A percentile compares a stretch with the other conserved stretches of the same genome.
phyloP scores from a whole-genome alignment of 192 early-diverging fungal genomes.

The Rhizophagus clarus region DNA sequence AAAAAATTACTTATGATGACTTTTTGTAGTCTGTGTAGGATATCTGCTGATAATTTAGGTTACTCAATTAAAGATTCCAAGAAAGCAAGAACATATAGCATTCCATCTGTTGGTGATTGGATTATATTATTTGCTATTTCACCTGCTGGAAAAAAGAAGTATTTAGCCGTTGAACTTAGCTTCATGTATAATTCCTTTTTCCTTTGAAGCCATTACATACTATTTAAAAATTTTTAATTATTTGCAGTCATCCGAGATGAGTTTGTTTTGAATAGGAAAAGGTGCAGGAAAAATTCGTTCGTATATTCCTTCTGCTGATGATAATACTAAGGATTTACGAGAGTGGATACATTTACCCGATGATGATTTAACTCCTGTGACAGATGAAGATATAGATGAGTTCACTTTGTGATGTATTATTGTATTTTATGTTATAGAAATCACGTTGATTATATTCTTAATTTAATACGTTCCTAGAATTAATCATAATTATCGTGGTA shows the following conservation, averaged over 20 bases:
- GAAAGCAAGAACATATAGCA: slow-evolving; percentile 27
- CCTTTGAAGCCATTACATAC: slow-evolving; percentile 12
- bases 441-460: no score
- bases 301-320: slow-evolving; percentile 1
- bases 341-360: slow-evolving; percentile 23
- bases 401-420: no score
- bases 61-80: neutral
- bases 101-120: slow-evolving; percentile 20
- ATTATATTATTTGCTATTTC: slow-evolving; percentile 31
- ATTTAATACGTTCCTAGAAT: no score
- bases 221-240: slow-evolving; percentile 28
- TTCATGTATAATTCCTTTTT: slow-evolving; percentile 31
- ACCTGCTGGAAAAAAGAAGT: slow-evolving; percentile 5
- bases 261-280: slow-evolving; percentile 26
- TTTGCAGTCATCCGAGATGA: slow-evolving; percentile 16
- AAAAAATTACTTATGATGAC: slow-evolving; percentile 31
- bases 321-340: slow-evolving; percentile 4
- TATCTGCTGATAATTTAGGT: slow-evolving; percentile 5
- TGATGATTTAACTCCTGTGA: slow-evolving; percentile 10
- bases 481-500: no score
- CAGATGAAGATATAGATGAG: neutral
- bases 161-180: slow-evolving; percentile 31
- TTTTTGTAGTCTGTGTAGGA: slow-evolving; percentile 25
- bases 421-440: no score
- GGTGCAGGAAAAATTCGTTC: slow-evolving; percentile 15